Conservation (phyloP, 169 alveolate species). For the Ichthyophthirius multifiliis region DNA sequence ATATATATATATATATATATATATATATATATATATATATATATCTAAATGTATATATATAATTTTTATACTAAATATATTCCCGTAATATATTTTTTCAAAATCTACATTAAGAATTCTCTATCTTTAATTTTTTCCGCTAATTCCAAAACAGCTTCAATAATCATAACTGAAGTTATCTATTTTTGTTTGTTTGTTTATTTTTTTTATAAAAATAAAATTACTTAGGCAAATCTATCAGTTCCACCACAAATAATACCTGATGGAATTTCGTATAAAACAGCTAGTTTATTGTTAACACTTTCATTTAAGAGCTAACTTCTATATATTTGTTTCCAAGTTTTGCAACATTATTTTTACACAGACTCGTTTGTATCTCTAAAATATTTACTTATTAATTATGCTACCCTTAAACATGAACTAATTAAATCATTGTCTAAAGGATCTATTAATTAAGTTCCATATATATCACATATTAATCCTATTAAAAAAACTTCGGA, state of each 20-base stretch:
- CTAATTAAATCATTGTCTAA: background rate
- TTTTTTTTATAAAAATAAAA: background rate
- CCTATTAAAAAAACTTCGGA: background rate
- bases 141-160: background rate
- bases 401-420: background rate
- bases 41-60: background rate
- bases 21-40: no score
- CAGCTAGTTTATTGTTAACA: background rate
- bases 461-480: background rate
- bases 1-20: background rate
- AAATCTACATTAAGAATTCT: background rate
- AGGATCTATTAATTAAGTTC: background rate
- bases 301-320: background rate
- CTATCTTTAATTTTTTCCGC: background rate
- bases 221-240: background rate
- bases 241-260: background rate
- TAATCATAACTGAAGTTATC: background rate
- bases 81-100: background rate
- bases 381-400: background rate
- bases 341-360: background rate
- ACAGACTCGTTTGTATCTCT: background rate
- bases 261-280: background rate
- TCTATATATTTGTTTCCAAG: background rate
- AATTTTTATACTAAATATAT: background rate
- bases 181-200: background rate